These are phyloP conservation scores for Epichloe elymi DNA, from an alignment of 2,329 filamentous ascomycete species.

Conservation along the genomic window DNA sequence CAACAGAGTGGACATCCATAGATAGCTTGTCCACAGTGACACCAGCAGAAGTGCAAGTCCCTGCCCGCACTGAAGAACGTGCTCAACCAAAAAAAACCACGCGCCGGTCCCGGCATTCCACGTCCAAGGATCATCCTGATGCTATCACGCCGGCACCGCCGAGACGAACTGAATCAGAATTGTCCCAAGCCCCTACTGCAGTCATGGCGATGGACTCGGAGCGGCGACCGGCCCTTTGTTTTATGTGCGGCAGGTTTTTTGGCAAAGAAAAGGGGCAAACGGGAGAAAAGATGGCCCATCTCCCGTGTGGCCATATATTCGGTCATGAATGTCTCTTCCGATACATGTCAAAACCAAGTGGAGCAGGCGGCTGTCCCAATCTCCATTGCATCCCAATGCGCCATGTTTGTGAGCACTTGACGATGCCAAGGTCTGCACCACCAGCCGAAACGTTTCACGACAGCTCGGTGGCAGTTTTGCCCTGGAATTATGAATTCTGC, in stretches of 20 bases:
- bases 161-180: not conserved
- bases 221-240: not conserved
- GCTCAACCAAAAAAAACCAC: not conserved
- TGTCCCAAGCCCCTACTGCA: conserved; percentile 2
- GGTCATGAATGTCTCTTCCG: conserved; percentile 12
- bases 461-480: conserved; percentile 1
- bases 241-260: conserved; percentile 5
- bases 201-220: not conserved
- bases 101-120: not conserved
- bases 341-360: not conserved
- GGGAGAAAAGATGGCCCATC: conserved; percentile 9
- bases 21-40: not conserved
- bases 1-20: not conserved
- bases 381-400: conserved; percentile 7
- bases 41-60: not conserved
- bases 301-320: conserved; percentile 16
- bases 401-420: conserved; percentile 10
- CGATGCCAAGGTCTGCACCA: not conserved
- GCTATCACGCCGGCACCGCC: conserved; percentile 1
- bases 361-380: conserved; percentile 5
- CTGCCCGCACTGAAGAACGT: not conserved
- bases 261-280: not conserved
- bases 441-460: not conserved
- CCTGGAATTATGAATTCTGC: conserved; percentile 11
- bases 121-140: not conserved